Evolutionary conservation across 257 asterid genomes (phyloP).

Genomic region (Lycium barbarum): DNA sequence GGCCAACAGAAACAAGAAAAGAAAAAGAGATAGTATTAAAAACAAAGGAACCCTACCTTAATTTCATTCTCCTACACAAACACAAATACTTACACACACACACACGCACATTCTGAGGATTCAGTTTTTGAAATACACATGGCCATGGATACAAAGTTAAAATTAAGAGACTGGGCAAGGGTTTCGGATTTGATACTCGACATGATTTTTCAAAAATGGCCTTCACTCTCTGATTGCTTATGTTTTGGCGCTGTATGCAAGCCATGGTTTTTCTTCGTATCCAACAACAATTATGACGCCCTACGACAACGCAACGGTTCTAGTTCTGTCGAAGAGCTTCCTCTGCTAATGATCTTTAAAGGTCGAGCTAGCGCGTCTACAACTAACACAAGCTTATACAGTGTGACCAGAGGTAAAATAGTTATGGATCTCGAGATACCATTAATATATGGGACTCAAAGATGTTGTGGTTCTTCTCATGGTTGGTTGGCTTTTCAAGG

Average conservation of each 20-base stretch:
- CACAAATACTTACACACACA: no score
- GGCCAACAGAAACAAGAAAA: no score
- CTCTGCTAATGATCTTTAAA: background rate
- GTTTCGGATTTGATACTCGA: background rate
- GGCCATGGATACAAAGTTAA: no score
- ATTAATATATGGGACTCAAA: background rate
- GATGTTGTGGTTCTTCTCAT: background rate
- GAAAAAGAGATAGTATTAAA: no score
- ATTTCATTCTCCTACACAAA: no score
- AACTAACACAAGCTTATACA: background rate
- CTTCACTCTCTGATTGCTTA: background rate
- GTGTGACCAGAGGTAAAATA: background rate
- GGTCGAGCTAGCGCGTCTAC: no score
- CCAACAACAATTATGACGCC: background rate
- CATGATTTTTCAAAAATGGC: background rate
- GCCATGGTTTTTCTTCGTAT: background rate
- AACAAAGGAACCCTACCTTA: no score
- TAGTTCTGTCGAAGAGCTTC: background rate
- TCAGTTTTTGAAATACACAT: no score
- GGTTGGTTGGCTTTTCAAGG: background rate
- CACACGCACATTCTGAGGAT: no score
- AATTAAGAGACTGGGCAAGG: no score
- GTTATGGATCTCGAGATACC: background rate
- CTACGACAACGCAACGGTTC: no score
- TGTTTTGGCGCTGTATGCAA: background rate